Base-by-base conservation (phyloP, 345 rosid species). In the Salix purpurea region DNA sequence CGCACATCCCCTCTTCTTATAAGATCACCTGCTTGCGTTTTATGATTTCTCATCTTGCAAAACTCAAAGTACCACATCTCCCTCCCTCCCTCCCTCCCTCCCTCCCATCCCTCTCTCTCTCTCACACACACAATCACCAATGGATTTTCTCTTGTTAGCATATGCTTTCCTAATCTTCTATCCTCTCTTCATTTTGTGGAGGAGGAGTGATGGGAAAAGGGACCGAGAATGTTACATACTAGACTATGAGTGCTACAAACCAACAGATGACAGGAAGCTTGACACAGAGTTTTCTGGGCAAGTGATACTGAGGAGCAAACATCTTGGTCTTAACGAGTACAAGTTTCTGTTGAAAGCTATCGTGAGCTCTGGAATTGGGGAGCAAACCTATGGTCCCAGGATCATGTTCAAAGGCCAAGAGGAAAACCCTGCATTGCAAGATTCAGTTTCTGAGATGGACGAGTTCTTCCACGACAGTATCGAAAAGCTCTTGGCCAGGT, bases 381-480 rank as follows among this genome's bases (percentile, higher is more conserved):
- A 86, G 80, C 82, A 84, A 56, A 86, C 89, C 24, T 86, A 86
- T 34, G 78, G 56, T 6, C 89, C 89, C 0, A 74, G 78, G 71
- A 78, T 86, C 75, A 74, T 86, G 58, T 83, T 87, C 69, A 76
- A 67, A 1, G 88, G 85, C 18, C 71, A 82, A 13, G 89, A 87
- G 72, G 92, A 91, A 24, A 74, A 28, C 69, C 99, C 99, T 1
- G 76, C 87, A 0, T 72, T 88, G 65, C 81, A 79, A 28, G 99
- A 95, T 18, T 88, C 84, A 37, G 79, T 90, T 83, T 37, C 52
- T 1, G 99, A 95, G 90, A 90, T 93, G 97, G 97, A 95, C 13
- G 99, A 95, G 74, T 90, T 95, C 74, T 93, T 88, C 58, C 9
- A 73, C 1, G 96, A 90, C 56, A 88, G 88, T 87, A 82, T 95